phyloP scores from a whole-genome alignment of 2,329 filamentous ascomycete genomes.

The Atkinsonella hypoxylon region DNA sequence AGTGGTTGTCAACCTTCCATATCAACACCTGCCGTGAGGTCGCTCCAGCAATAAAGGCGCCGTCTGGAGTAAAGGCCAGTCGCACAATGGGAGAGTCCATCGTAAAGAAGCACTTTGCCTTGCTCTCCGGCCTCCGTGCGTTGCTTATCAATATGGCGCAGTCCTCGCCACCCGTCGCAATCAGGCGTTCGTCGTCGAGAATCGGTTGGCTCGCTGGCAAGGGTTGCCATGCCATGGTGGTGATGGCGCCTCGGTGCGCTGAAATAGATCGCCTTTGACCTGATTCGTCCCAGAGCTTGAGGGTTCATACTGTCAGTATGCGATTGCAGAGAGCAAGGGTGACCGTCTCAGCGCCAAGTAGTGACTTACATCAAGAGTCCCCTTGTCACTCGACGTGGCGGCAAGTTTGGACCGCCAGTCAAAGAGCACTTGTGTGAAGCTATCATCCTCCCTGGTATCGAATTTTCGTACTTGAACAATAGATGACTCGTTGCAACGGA shows the following conservation, averaged over 20 bases:
- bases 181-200: slow-evolving; percentile 38
- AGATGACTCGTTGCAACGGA: slow-evolving; percentile 33
- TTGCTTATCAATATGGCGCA: slow-evolving; percentile 53
- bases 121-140: slow-evolving; percentile 39
- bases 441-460: slow-evolving; percentile 40
- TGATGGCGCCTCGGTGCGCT: slow-evolving; percentile 47
- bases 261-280: slow-evolving; percentile 43
- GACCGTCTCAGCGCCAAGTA: too few relatives aligned
- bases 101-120: slow-evolving; percentile 46
- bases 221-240: slow-evolving; percentile 50
- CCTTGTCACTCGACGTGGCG: slow-evolving; percentile 48
- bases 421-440: slow-evolving; percentile 42
- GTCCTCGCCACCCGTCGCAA: slow-evolving; percentile 51
- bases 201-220: slow-evolving; percentile 23
- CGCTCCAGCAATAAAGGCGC: slow-evolving; percentile 49
- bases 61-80: slow-evolving; percentile 51
- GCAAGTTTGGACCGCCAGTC: slow-evolving; percentile 40
- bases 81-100: slow-evolving; percentile 47
- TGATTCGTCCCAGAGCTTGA: slow-evolving; percentile 41
- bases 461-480: slow-evolving; percentile 38
- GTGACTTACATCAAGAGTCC: slow-evolving; percentile 45
- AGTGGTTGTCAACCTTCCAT: slow-evolving; percentile 50
- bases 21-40: slow-evolving; percentile 47
- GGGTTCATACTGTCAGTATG: not conserved
- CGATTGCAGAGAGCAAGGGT: not conserved